Evolutionary conservation across 73 alveolate genomes (phyloP).

Genomic region (Loxodes magnus): DNA sequence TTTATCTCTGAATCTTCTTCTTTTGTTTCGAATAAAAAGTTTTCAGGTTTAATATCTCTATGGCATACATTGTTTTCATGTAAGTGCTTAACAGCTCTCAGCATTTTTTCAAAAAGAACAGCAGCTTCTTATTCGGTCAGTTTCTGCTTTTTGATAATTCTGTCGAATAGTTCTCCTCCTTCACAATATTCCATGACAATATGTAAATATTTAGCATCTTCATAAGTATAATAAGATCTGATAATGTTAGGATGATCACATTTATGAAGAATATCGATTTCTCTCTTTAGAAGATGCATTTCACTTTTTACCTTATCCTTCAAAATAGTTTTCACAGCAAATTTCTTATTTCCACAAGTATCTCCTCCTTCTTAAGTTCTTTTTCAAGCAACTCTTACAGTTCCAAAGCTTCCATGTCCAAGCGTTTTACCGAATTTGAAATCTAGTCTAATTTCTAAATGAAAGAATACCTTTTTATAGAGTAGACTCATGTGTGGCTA

Average conservation of each 20-base stretch:
- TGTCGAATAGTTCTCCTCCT: conserved; percentile 9
- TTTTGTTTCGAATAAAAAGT: conserved; percentile 56
- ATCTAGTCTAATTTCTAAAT: too few species aligned
- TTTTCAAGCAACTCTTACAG: background rate
- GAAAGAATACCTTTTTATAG: too few species aligned
- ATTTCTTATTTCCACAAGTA: background rate
- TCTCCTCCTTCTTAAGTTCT: background rate
- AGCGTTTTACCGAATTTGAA: too few species aligned
- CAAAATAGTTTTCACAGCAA: conserved; percentile 19
- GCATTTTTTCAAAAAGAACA: background rate
- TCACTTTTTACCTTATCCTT: conserved; percentile 34
- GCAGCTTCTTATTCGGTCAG: background rate
- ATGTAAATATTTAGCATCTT: conserved; percentile 67
- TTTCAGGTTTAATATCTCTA: conserved; percentile 84
- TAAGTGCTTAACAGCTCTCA: conserved; percentile 62
- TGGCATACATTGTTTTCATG: conserved; percentile 73
- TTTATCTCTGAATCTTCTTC: conserved; percentile 57
- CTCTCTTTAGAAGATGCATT: conserved; percentile 57
- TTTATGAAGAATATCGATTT: conserved; percentile 57
- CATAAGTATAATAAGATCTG: conserved; percentile 74
- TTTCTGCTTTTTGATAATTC: background rate
- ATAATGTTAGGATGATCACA: conserved; percentile 85
- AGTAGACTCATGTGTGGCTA: too few species aligned
- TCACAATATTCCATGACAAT: conserved; percentile 64
- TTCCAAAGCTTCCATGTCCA: conserved; percentile 13